These are phyloP conservation scores for Pinus taeda DNA, from an alignment of 75 land plant genomes.

Conservation along the genomic window DNA sequence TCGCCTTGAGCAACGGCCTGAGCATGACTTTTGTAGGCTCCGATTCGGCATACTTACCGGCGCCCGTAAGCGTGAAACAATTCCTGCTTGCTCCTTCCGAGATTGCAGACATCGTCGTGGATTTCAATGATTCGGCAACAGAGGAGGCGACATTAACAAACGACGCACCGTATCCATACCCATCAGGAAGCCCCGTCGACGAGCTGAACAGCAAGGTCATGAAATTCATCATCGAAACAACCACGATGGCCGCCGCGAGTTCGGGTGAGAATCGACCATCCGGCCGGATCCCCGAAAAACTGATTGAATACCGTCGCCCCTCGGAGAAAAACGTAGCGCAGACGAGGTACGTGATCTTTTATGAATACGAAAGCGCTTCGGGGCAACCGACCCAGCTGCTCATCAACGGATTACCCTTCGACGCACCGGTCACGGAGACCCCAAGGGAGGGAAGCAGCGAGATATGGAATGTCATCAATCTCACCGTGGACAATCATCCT, in stretches of 20 bases:
- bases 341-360: constrained; percentile 56
- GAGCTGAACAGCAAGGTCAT: constrained; percentile 15
- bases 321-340: constrained; percentile 2
- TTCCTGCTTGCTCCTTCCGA: constrained; percentile 34
- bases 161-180: constrained; percentile 28
- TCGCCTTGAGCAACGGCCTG: constrained; percentile 22
- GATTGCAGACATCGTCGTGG: constrained; percentile 25
- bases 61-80: constrained; percentile 1
- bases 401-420: constrained; percentile 46
- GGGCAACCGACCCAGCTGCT: constrained; percentile 60
- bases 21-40: constrained; percentile 25
- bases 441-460: constrained; percentile 59
- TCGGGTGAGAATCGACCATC: too few species aligned
- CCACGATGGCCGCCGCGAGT: too few species aligned
- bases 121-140: constrained; percentile 15
- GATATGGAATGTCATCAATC: constrained; percentile 76
- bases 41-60: constrained; percentile 24
- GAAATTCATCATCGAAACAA: constrained; percentile 22
- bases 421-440: constrained; percentile 65
- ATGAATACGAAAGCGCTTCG: constrained; percentile 48
- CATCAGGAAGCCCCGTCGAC: constrained; percentile 15
- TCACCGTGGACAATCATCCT: constrained; percentile 78
- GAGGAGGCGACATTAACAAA: constrained; percentile 12
- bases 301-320: too few species aligned
- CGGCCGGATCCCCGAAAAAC: too few species aligned